Evolutionary conservation across 495 filamentous ascomycete genomes (phyloP), one percentile per base, ranked within the genome.

Genomic region (Usnea hakonensis): DNA sequence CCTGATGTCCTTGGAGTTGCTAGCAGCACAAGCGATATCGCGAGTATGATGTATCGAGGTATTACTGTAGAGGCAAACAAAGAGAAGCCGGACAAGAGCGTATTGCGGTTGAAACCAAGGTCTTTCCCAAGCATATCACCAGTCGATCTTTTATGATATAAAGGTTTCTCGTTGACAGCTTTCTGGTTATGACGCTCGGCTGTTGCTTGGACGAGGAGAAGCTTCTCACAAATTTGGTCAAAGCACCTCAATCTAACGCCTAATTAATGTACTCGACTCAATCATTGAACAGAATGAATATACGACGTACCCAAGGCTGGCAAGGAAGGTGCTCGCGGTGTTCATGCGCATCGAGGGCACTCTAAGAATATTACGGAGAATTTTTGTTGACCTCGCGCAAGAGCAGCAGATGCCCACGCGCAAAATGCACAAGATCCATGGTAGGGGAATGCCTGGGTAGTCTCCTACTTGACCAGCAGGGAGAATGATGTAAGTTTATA

Each of bases 231-330:
- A 37, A 36, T 57, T 26, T 43, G 19, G 62, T 67, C 65, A 67
- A 64, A 64, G 65, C 65, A 65, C 61, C 7, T 17, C 26, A 50
- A 44, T 58, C 44, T 60, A 52, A 62, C 52, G 54, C 44, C 26
- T 41, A 30, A 48, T 36, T 21, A 35, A 37, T 53, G 58, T 61
- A 55, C 57, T 61, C 65, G 65, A 58, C 53, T 67, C 65, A 64
- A 61, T 64, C 57, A 60, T 55, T 17, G 48, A 64, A 58, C 40
- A 58, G 55, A 33, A 67, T n/a, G 56, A 36, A 58, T 37, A 46
- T 50, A 55, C 30, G 32, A 61, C 40, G 46, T 50, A 58, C 36
- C 48, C 37, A 61, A 53, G 30, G 33, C 36, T 65, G 48, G 55
- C 41, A 56, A 64, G 55, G 43, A 58, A 52, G 19, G 40, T 32